Base-by-base conservation (phyloP, 352 stramenopile genomes). In the Phytophthora nicotianae region DNA sequence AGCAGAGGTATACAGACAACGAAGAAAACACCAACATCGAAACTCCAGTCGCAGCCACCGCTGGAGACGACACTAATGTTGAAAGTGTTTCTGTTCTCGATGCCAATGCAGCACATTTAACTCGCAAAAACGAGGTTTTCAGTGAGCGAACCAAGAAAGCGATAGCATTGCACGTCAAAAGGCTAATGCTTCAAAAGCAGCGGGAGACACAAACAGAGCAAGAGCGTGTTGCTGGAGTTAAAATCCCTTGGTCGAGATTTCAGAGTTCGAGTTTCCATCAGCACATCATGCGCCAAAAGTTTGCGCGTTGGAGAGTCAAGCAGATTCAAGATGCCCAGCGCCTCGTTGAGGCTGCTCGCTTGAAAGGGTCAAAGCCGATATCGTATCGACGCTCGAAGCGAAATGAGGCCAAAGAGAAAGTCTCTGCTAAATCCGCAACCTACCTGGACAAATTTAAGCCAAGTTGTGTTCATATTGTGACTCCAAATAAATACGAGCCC, bases 251-350 rank as follows among this genome's bases (percentile, higher is more conserved):
- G 77, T 77, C 67, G 10, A 72, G 75, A 20, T 79, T 83, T 43
- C 83, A 89, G 42, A 77, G 49, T 54, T 77, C 77, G 48, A 88
- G 77, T 19, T 78, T 88, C 29, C 62, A 79, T 23, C 70, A 68
- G 14, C 83, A 92, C 48, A 83, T 92, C 6, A 66, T 56, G 19
- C 75, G 81, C 2, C 80, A 92, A 68, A 66, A 68, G 2, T 69
- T 75, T 21, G 82, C 83, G 0, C 65, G 79, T 13, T 29, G 55
- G 14, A 57, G 56, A 13, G 24, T 49, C 4, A 33, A 70, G 19
- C 68, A 83, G 26, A 59, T 70, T 17, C 47, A 62, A 32, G 49
- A 65, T 0, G 43, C 58, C 0, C 47, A 73, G 16, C 35, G 70
- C 19, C 68, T 74, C 9, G 49, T 68, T 14, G 64, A 67, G 8